Evolutionary conservation across 495 filamentous ascomycete genomes (phyloP).

Genomic region (Aspergillus mulundensis): DNA sequence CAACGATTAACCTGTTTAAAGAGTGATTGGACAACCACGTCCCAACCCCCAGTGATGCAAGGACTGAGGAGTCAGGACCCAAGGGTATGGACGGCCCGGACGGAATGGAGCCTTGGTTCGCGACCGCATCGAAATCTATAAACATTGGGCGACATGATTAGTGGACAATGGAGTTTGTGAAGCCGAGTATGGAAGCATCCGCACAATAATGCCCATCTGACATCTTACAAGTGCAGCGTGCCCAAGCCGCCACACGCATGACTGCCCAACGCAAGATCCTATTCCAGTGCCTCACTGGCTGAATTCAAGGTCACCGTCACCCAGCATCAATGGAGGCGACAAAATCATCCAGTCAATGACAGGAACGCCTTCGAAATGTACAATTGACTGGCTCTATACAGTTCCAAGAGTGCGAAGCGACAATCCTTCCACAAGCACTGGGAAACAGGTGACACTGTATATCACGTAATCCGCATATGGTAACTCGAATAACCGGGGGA

Average conservation of each 20-base stretch:
- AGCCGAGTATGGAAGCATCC: neutral
- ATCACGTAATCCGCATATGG: constrained; percentile 3
- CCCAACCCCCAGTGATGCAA: neutral
- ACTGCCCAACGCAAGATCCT: constrained; percentile 34
- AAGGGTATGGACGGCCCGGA: constrained; percentile 9
- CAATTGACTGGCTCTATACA: neutral
- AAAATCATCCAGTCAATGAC: neutral
- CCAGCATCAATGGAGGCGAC: neutral
- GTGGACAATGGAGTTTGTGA: neutral
- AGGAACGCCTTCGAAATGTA: neutral
- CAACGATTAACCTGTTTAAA: neutral
- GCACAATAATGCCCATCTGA: neutral
- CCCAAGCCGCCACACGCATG: constrained; percentile 42
- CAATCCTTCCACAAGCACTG: neutral
- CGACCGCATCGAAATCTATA: constrained; percentile 2
- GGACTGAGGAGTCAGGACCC: constrained; percentile 2
- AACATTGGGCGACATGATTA: neutral
- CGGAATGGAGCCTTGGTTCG: constrained; percentile 14
- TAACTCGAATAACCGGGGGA: neutral
- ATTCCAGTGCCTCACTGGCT: constrained; percentile 7
- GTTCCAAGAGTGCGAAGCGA: neutral
- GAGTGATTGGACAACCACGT: neutral
- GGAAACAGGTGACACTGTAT: neutral
- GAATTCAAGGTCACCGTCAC: neutral
- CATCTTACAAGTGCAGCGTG: constrained; percentile 19